phyloP scores from a whole-genome alignment of 2,329 filamentous ascomycete genomes.

The Aspergillus sp. region DNA sequence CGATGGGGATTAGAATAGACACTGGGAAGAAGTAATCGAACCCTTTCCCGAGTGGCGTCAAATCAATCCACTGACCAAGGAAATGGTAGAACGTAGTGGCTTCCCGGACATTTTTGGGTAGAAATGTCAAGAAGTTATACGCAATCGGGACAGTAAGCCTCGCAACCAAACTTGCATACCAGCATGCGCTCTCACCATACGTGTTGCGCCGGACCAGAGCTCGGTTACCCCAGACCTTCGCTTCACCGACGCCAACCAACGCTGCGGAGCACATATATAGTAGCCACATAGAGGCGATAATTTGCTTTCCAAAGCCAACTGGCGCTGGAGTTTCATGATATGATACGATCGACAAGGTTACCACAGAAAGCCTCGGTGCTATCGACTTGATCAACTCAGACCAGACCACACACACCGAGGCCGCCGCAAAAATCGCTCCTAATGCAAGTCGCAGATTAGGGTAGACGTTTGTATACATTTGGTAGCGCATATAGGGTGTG shows the following conservation, averaged over 20 bases:
- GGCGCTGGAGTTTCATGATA: slow-evolving; percentile 69
- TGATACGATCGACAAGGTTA: slow-evolving; percentile 63
- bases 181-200: slow-evolving; percentile 88
- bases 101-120: slow-evolving; percentile 69
- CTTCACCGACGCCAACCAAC: slow-evolving; percentile 81
- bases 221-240: slow-evolving; percentile 96
- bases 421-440: slow-evolving; percentile 68
- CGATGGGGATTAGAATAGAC: slow-evolving; percentile 80
- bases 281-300: slow-evolving; percentile 83
- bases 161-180: slow-evolving; percentile 92
- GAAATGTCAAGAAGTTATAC: slow-evolving; percentile 95
- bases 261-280: slow-evolving; percentile 94
- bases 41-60: slow-evolving; percentile 77
- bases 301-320: slow-evolving; percentile 82
- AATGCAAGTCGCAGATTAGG: slow-evolving; percentile 66
- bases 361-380: slow-evolving; percentile 71
- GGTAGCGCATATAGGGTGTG: slow-evolving; percentile 78
- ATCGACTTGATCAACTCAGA: slow-evolving; percentile 88
- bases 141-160: slow-evolving; percentile 88
- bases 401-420: slow-evolving; percentile 85
- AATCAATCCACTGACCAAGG: slow-evolving; percentile 76
- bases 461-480: slow-evolving; percentile 71
- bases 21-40: slow-evolving; percentile 89
- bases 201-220: slow-evolving; percentile 89
- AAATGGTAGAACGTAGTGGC: slow-evolving; percentile 86